Evolutionary conservation across 768 basidiomycete species (phyloP).

Genomic region (Russula earlei): DNA sequence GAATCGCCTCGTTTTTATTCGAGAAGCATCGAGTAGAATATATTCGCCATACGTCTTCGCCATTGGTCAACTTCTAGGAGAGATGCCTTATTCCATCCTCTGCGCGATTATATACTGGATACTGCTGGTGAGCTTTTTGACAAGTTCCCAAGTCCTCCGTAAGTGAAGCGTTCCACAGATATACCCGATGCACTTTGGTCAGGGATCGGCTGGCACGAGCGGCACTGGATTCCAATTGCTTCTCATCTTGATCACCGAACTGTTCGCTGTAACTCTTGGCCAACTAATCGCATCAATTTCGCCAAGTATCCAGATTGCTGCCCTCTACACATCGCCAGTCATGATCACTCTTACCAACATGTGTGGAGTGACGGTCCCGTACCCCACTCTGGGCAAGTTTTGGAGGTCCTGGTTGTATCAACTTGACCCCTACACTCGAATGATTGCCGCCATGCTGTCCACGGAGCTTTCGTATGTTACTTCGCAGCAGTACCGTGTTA

Average conservation of each 20-base stretch:
- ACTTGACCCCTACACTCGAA: slow-evolving; percentile 62
- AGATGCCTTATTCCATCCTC: slow-evolving; percentile 68
- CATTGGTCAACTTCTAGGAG: slow-evolving; percentile 70
- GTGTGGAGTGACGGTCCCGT: slow-evolving; percentile 77
- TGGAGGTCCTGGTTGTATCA: slow-evolving; percentile 78
- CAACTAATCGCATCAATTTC: slow-evolving; percentile 68
- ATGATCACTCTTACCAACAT: slow-evolving; percentile 55
- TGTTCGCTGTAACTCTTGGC: slow-evolving; percentile 65
- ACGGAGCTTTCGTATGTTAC: slow-evolving; percentile 57
- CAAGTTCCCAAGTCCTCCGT: neutral
- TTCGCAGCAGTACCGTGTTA: no score
- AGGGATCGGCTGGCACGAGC: slow-evolving; percentile 48
- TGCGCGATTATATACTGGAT: slow-evolving; percentile 72
- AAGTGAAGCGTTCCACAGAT: slow-evolving; percentile 25
- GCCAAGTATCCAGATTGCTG: slow-evolving; percentile 61
- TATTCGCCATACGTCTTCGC: slow-evolving; percentile 84
- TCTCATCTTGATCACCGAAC: slow-evolving; percentile 60
- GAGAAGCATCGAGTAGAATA: slow-evolving; percentile 76
- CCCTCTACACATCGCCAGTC: slow-evolving; percentile 72
- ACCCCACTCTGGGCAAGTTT: slow-evolving; percentile 53
- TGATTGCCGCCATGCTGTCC: slow-evolving; percentile 64
- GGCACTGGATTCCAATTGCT: slow-evolving; percentile 70
- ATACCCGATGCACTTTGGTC: slow-evolving; percentile 60
- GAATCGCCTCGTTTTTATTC: slow-evolving; percentile 39
- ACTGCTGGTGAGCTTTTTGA: slow-evolving; percentile 43